Conservation (phyloP, 345 rosid species). For the Boechera retrofracta region DNA sequence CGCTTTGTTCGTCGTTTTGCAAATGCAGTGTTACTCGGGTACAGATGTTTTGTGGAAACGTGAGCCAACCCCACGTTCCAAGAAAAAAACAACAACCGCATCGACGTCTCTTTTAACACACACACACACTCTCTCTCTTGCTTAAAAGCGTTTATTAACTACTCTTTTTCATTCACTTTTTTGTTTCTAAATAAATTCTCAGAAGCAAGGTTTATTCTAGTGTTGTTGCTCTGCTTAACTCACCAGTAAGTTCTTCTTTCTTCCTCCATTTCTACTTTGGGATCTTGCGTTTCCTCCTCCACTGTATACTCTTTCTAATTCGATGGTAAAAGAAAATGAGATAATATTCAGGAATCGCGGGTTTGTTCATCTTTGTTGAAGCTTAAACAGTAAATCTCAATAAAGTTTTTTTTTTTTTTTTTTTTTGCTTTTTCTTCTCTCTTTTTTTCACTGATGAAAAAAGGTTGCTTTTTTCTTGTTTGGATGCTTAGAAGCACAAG, state of each 20-base stretch:
- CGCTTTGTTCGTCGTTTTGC: conserved; percentile 32
- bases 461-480: conserved; percentile 27
- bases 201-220: conserved; percentile 17
- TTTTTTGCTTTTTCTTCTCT: neutral
- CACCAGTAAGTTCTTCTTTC: conserved; percentile 32
- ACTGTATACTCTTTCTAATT: neutral
- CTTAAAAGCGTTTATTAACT: conserved; percentile 41
- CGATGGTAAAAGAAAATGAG: neutral
- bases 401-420: conserved; percentile 7
- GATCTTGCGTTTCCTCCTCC: conserved; percentile 16
- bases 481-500: conserved; percentile 23
- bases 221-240: conserved; percentile 2
- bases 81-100: conserved; percentile 9
- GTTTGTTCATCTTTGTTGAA: conserved; percentile 17
- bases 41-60: conserved; percentile 45
- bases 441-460: conserved; percentile 20
- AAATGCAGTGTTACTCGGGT: neutral
- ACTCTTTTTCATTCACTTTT: neutral
- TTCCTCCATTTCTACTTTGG: conserved; percentile 7
- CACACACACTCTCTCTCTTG: conserved; percentile 20
- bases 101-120: conserved; percentile 6
- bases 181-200: neutral
- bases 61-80: conserved; percentile 50
- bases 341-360: neutral
- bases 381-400: conserved; percentile 26